A percentile compares a stretch with the other conserved stretches of the same genome.
phyloP scores from a whole-genome alignment of 306 rosid genomes.

The Dalbergia cochinchinensis region DNA sequence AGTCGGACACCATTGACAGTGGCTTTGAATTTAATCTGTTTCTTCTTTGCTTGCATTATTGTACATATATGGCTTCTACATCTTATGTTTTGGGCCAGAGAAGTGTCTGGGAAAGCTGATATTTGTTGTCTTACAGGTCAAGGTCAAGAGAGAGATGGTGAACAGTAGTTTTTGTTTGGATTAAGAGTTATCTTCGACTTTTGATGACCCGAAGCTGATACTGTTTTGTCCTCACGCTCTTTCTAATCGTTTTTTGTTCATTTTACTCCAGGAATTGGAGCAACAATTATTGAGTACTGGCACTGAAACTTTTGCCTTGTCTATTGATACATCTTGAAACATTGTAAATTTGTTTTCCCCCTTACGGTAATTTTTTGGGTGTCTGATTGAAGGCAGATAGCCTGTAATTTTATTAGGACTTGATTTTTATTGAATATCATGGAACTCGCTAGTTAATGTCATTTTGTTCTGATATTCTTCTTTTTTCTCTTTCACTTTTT shows the following conservation, averaged over 20 bases:
- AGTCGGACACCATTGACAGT: background rate
- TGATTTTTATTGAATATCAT: conserved; percentile 49
- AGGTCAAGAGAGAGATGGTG: conserved; percentile 60
- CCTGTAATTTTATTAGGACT: conserved; percentile 65
- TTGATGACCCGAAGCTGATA: conserved; percentile 58
- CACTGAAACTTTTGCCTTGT: conserved; percentile 56
- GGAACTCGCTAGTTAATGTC: conserved; percentile 48
- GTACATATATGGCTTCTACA: background rate
- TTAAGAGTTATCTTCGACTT: conserved; percentile 58
- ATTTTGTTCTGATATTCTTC: conserved; percentile 36
- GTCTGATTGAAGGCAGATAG: conserved; percentile 58
- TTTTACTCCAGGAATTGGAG: conserved; percentile 61
- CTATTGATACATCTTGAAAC: conserved; percentile 54
- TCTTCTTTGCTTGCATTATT: background rate
- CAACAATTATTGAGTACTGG: conserved; percentile 59
- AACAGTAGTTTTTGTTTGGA: conserved; percentile 53
- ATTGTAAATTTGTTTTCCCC: conserved; percentile 50
- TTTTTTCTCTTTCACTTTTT: background rate
- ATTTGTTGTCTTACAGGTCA: conserved; percentile 52
- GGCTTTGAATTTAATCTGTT: conserved; percentile 19
- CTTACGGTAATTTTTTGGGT: conserved; percentile 53
- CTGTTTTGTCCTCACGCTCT: conserved; percentile 53
- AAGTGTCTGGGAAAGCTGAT: conserved; percentile 33
- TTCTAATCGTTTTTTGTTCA: conserved; percentile 58
- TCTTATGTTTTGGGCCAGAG: conserved; percentile 10